Base-by-base conservation (phyloP, 2,329 filamentous ascomycete genomes). In the Dichotomopilus funicola region DNA sequence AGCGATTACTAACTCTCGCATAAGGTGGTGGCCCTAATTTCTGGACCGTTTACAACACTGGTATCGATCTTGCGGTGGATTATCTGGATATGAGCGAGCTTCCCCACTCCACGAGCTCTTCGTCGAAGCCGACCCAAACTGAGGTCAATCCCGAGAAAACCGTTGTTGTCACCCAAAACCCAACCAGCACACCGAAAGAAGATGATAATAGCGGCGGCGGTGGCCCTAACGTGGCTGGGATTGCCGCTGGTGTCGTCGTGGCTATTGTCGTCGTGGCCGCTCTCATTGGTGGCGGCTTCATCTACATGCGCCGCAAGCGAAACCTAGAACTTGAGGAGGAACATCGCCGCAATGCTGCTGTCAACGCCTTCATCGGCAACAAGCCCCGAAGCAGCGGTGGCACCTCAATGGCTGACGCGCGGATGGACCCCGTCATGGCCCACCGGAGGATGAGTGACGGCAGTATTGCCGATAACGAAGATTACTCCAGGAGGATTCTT, bases 381-480 rank as follows among this genome's bases (percentile, higher is more conserved):
- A 78, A 84, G 38, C 82, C 84, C 1, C 74, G 75, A 55, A 84
- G 80, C 73, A 79, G 82, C 68, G 81, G 85, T 59, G 78, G 78
- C 59, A 72, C 83, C 72, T 89, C 88, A 8, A 86, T 89, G 73
- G 83, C 83, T 11, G 92, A 97, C 68, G 86, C 88, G 43, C 84
- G 92, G 54, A 83, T 96, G 55, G 92, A 97, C 62, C 90, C 91
- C 6, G 85, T 91, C 61, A 86, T 95, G 80, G 86, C 87, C 56
- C 83, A 91, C 64, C 81, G 90, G 68, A 83, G 91, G 72, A 81
- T 92, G 75, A 96, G 92, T 73, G 89, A 94, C 67, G 92, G 92
- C 64, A 96, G 91, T 72, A 96, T 97, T 71, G 92, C 91, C 51
- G 92, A 97, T 71, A 95, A 96, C 73, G 85, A 95, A 73, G 92